Conservation (phyloP, 495 filamentous ascomycete genomes). For the Podospora pseudoanserina region DNA sequence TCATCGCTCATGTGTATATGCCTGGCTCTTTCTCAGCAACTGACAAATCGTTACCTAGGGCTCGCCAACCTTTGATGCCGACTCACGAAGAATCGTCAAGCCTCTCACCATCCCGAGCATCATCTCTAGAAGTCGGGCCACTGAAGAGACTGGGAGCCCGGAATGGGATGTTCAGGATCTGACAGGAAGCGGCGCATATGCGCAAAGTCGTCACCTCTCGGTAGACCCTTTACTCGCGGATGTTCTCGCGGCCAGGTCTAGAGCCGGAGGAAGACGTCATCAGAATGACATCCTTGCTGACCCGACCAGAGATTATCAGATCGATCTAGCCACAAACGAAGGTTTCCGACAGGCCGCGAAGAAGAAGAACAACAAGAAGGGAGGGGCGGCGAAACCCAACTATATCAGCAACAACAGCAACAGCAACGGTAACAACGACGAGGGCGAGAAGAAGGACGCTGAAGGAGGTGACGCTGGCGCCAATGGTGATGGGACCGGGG, state of each 20-base stretch:
- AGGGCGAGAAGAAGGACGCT: conserved; percentile 45
- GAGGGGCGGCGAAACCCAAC: conserved; percentile 8
- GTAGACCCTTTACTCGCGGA: conserved; percentile 1
- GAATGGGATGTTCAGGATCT: conserved; percentile 15
- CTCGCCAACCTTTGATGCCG: neutral
- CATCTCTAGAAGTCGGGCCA: neutral
- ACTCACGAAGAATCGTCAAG: neutral
- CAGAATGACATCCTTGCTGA: conserved; percentile 27
- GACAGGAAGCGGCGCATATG: conserved; percentile 23
- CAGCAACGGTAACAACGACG: conserved; percentile 27
- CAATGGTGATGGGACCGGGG: neutral
- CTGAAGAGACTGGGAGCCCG: conserved; percentile 15
- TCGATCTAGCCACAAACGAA: conserved; percentile 46
- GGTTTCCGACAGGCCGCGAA: conserved; percentile 46
- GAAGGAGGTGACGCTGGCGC: conserved; percentile 14
- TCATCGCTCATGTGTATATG: neutral
- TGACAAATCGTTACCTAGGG: neutral
- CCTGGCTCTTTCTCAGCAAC: neutral
- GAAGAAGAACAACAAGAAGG: conserved; percentile 34
- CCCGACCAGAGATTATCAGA: conserved; percentile 29
- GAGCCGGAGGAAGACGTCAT: conserved; percentile 9
- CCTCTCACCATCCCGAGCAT: conserved; percentile 15
- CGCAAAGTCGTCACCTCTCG: conserved; percentile 13
- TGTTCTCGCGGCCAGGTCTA: neutral
- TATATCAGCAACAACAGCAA: conserved; percentile 15